Percentiles rank a stretch among this genome's conserved stretches.
Evolutionary conservation across 441 rosid genomes (phyloP).

Genomic region (Eutrema salsugineum): DNA sequence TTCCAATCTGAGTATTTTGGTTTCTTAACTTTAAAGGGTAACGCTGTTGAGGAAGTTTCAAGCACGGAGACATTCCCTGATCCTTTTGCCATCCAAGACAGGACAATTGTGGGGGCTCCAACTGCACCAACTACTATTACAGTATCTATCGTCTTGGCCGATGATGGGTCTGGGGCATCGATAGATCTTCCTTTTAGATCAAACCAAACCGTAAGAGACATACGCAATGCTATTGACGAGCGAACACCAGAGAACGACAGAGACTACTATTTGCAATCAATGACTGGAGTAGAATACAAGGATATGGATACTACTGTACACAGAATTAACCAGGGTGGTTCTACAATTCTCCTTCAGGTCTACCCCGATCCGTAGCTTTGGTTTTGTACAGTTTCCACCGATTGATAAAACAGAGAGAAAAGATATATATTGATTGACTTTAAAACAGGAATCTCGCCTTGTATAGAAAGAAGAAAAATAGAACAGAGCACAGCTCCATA

Average conservation of each 20-base stretch:
- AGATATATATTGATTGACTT: background rate
- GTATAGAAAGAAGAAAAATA: background rate
- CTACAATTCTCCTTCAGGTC: background rate
- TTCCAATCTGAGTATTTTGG: background rate
- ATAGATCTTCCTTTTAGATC: background rate
- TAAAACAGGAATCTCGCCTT: background rate
- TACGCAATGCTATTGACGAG: slow-evolving; percentile 5
- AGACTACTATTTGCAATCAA: background rate
- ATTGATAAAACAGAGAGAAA: background rate
- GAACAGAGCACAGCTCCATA: background rate
- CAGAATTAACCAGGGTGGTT: background rate
- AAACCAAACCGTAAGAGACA: slow-evolving; percentile 27
- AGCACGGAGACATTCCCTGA: background rate
- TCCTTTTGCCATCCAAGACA: background rate
- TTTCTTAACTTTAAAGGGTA: background rate
- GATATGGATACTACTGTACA: background rate
- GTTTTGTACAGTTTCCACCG: background rate
- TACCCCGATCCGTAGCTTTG: background rate
- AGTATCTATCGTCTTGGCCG: background rate
- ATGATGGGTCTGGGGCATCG: background rate
- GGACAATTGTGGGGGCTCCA: background rate
- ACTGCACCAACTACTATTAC: background rate
- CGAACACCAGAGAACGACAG: background rate
- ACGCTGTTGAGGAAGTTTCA: background rate
- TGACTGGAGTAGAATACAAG: background rate